These are phyloP conservation scores for Claviceps pazoutovae DNA, from an alignment of 2,329 filamentous ascomycete species.

Conservation along the genomic window DNA sequence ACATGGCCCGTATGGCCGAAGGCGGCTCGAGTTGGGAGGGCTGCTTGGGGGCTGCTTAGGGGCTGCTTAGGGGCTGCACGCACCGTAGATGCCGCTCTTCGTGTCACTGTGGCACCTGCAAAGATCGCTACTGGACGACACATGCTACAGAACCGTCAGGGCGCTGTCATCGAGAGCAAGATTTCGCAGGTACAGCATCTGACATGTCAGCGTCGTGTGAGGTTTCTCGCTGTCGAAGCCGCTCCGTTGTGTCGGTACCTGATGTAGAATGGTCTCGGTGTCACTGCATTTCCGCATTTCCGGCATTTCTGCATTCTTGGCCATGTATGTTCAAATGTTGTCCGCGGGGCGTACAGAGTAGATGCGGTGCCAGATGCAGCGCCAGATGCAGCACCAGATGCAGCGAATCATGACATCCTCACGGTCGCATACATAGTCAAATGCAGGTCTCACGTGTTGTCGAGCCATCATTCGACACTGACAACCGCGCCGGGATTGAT, in stretches of 20 bases:
- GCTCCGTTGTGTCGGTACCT: slow-evolving; percentile 2
- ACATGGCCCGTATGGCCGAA: no score
- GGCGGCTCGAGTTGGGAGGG: no score
- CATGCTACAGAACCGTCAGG: no score
- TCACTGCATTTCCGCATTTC: neutral
- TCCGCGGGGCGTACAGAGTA: no score
- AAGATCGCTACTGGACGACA: no score
- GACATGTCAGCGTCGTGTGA: neutral
- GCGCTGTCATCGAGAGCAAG: no score
- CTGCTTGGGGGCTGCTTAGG: no score
- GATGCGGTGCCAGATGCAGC: neutral
- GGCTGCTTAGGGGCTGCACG: no score
- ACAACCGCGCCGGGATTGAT: neutral
- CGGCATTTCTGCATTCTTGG: neutral
- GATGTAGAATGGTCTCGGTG: neutral
- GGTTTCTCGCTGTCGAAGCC: neutral
- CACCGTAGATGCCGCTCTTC: no score
- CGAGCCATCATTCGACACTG: neutral
- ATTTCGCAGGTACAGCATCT: neutral
- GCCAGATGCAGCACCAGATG: neutral
- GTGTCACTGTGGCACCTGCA: no score
- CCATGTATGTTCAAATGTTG: no score
- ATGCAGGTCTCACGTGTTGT: neutral
- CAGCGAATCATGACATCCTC: neutral
- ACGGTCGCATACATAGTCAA: neutral